phyloP scores from a whole-genome alignment of 345 rosid species.

The Citrus medica region DNA sequence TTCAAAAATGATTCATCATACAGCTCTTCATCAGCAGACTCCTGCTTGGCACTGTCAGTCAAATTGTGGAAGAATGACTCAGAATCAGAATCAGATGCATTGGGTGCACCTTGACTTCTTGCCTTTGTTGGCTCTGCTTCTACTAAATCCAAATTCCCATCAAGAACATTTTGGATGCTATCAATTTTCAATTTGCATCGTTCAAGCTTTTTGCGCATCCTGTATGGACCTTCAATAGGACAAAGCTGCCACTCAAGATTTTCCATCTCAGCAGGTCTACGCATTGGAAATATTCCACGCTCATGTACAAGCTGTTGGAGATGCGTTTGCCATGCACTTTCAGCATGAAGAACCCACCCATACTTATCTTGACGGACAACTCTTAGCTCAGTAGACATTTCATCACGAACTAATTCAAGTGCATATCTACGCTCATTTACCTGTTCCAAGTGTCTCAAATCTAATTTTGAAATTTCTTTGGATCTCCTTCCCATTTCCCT shows the following conservation, averaged over 20 bases:
- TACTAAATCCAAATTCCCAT: conserved; percentile 69
- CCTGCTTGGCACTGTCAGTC: conserved; percentile 34
- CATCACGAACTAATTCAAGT: conserved; percentile 87
- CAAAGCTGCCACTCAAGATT: conserved; percentile 99
- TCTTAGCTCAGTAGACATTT: conserved; percentile 97
- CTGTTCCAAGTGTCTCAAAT: conserved; percentile 92
- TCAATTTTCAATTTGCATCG: conserved; percentile 78
- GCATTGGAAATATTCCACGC: conserved; percentile 91
- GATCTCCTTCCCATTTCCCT: conserved; percentile 92
- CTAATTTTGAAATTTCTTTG: conserved; percentile 75
- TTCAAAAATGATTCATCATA: conserved; percentile 58
- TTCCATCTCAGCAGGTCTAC: conserved; percentile 47
- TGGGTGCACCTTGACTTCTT: conserved; percentile 51
- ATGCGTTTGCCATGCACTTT: conserved; percentile 98
- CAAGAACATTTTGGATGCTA: conserved; percentile 76
- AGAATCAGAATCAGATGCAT: conserved; percentile 67
- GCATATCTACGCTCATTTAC: conserved; percentile 94
- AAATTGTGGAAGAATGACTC: conserved; percentile 61
- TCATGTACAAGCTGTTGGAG: conserved; percentile 97
- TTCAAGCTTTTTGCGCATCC: conserved; percentile 99
- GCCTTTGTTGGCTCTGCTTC: conserved; percentile 56
- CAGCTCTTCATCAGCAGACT: conserved; percentile 44
- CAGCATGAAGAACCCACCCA: conserved; percentile 99
- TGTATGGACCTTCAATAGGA: conserved; percentile 98
- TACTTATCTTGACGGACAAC: conserved; percentile 99